phyloP scores from a whole-genome alignment of 495 filamentous ascomycete genomes.

The Parachaetomium inaequale region DNA sequence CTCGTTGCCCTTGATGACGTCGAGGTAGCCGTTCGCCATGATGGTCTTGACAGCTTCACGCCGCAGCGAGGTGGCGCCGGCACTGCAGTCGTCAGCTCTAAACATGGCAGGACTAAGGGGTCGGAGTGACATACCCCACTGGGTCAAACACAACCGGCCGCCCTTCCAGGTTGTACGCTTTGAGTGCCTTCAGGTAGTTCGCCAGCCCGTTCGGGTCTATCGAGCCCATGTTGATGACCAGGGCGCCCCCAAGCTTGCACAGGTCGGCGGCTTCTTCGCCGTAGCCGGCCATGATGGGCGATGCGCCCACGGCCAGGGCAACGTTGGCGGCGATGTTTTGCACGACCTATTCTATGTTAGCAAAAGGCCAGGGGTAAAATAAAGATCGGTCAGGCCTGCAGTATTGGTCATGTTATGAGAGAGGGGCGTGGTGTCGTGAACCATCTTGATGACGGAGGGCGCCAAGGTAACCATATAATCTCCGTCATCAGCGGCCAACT shows the following conservation, averaged over 20 bases:
- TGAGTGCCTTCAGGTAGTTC: conserved; percentile 58
- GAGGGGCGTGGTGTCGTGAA: conserved; percentile 63
- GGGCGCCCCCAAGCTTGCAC: conserved; percentile 56
- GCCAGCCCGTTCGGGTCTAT: conserved; percentile 65
- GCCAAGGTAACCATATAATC: conserved; percentile 49
- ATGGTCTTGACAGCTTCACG: conserved; percentile 67
- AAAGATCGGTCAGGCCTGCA: conserved; percentile 17
- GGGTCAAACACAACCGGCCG: conserved; percentile 84
- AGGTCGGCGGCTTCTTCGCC: conserved; percentile 80
- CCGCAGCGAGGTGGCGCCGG: conserved; percentile 74
- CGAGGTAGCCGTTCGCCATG: conserved; percentile 70
- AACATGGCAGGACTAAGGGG: not conserved
- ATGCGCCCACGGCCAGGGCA: conserved; percentile 76
- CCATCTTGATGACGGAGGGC: conserved; percentile 54
- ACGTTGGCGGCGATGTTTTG: conserved; percentile 93
- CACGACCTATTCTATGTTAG: conserved; percentile 52
- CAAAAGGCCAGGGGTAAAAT: too few relatives aligned
- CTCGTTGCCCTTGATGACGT: conserved; percentile 94
- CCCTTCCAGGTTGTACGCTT: conserved; percentile 71
- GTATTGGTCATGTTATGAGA: conserved; percentile 97
- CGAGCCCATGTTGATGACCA: conserved; percentile 96
- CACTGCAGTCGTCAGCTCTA: conserved; percentile 37
- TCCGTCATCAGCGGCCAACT: conserved; percentile 51
- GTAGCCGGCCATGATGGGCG: conserved; percentile 91
- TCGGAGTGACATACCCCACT: conserved; percentile 56